These are phyloP conservation scores for Marchantia polymorpha DNA, from an alignment of 225 moss, liverwort and hornwort species.

Conservation along the genomic window DNA sequence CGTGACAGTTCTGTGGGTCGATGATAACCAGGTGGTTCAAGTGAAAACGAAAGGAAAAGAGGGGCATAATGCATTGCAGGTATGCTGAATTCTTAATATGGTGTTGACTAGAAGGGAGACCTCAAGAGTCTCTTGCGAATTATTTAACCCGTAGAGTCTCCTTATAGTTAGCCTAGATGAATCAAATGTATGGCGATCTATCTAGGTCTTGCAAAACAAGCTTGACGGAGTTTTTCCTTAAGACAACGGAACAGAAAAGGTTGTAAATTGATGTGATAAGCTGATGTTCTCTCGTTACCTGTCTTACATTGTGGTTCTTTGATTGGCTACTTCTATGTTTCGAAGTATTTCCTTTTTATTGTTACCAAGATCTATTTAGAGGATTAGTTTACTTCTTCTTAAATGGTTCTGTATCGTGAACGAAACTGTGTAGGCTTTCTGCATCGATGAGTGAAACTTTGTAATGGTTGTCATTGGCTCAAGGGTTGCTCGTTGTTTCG, in stretches of 20 bases:
- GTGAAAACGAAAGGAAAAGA: conserved; percentile 79
- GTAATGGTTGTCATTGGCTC: background rate
- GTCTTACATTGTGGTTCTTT: background rate
- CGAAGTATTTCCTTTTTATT: background rate
- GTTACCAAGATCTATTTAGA: background rate
- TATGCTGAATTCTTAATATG: conserved; percentile 23
- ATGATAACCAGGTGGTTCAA: conserved; percentile 96
- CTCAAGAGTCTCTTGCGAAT: background rate
- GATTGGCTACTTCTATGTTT: background rate
- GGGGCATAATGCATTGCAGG: conserved; percentile 84
- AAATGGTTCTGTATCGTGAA: background rate
- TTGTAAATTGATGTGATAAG: no score
- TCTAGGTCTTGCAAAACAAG: background rate
- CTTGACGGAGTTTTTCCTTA: background rate
- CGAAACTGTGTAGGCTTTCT: background rate
- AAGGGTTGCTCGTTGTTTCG: conserved; percentile 15
- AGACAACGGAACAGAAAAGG: no score
- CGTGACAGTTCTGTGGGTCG: conserved; percentile 90
- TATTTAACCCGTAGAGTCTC: background rate
- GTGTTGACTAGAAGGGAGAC: background rate
- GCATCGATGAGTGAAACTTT: background rate
- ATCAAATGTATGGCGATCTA: background rate
- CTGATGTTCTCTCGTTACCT: background rate
- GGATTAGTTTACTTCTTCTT: background rate
- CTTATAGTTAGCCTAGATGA: background rate